Evolutionary conservation across 768 basidiomycete genomes (phyloP).

Genomic region (Coprinopsis strossmayeri): DNA sequence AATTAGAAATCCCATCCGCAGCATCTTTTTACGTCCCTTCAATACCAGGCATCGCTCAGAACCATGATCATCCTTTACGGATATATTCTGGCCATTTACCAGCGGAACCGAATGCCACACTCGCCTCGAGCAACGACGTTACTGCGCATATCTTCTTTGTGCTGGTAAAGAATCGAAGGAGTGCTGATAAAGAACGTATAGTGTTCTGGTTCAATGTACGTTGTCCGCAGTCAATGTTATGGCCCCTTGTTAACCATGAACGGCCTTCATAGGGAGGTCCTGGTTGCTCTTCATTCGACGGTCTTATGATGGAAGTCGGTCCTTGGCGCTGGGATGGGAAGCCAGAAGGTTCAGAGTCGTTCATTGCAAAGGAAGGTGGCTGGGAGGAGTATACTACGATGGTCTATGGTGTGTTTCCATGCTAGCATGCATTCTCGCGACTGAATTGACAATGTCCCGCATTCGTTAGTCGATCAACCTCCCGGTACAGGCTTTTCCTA

Average conservation of each 20-base stretch:
- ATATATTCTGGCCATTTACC: conserved; percentile 82
- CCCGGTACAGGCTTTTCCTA: conserved; percentile 94
- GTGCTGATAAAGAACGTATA: conserved; percentile 84
- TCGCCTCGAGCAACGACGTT: conserved; percentile 48
- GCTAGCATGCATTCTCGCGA: too few relatives aligned
- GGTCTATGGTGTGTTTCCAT: conserved; percentile 72
- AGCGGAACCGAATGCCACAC: conserved; percentile 60
- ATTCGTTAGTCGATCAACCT: conserved; percentile 94
- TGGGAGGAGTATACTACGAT: conserved; percentile 98
- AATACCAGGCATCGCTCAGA: conserved; percentile 72
- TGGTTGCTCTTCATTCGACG: conserved; percentile 96
- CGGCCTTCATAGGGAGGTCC: conserved; percentile 69
- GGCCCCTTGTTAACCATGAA: conserved; percentile 1
- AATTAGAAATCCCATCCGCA: conserved; percentile 60
- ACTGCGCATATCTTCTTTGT: conserved; percentile 85
- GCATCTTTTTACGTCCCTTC: conserved; percentile 77
- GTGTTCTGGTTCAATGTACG: conserved; percentile 97
- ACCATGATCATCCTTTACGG: conserved; percentile 62
- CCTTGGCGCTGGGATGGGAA: conserved; percentile 76
- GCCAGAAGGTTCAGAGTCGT: conserved; percentile 41
- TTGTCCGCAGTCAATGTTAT: neutral
- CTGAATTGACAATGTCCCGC: too few relatives aligned
- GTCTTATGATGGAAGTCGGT: conserved; percentile 97
- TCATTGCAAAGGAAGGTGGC: conserved; percentile 74
- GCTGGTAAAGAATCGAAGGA: conserved; percentile 78